Conservation (phyloP, 2,329 filamentous ascomycete species). For the Ceratocystis papillata region DNA sequence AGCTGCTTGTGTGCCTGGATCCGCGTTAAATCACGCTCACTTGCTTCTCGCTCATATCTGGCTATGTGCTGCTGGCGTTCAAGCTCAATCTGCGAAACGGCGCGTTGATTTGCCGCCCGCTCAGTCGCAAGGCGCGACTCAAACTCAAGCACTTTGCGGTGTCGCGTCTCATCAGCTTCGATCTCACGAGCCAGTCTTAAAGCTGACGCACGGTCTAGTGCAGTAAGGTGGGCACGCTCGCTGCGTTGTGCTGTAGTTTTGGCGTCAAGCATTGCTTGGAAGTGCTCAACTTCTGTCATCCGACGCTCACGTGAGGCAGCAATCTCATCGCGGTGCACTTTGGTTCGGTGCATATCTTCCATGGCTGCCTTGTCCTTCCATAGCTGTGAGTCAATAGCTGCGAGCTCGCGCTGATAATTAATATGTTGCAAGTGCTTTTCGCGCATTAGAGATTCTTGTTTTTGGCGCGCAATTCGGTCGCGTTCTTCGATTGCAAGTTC, state of each 20-base stretch:
- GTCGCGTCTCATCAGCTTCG: slow-evolving; percentile 37
- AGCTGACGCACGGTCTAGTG: slow-evolving; percentile 26
- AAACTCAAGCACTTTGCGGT: slow-evolving; percentile 40
- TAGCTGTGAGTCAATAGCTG: slow-evolving; percentile 42
- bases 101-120: slow-evolving; percentile 39
- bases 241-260: slow-evolving; percentile 30
- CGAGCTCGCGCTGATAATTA: slow-evolving; percentile 42
- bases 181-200: slow-evolving; percentile 34
- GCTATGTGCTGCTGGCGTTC: slow-evolving; percentile 43
- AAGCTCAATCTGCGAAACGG: slow-evolving; percentile 39
- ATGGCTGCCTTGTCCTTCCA: slow-evolving; percentile 40
- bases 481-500: slow-evolving; percentile 42
- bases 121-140: slow-evolving; percentile 39
- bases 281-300: slow-evolving; percentile 38
- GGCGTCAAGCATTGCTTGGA: slow-evolving; percentile 31
- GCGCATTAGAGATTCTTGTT: slow-evolving; percentile 37
- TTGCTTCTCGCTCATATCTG: slow-evolving; percentile 38
- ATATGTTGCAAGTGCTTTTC: slow-evolving; percentile 42
- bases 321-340: slow-evolving; percentile 39
- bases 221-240: slow-evolving; percentile 24
- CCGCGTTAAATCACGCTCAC: slow-evolving; percentile 37
- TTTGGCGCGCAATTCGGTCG: slow-evolving; percentile 38
- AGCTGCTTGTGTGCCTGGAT: slow-evolving; percentile 44
- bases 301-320: slow-evolving; percentile 37
- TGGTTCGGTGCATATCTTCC: slow-evolving; percentile 41